Evolutionary conservation across 108 stramenopile species (phyloP).

Genomic region (Conticribra weissflogii): DNA sequence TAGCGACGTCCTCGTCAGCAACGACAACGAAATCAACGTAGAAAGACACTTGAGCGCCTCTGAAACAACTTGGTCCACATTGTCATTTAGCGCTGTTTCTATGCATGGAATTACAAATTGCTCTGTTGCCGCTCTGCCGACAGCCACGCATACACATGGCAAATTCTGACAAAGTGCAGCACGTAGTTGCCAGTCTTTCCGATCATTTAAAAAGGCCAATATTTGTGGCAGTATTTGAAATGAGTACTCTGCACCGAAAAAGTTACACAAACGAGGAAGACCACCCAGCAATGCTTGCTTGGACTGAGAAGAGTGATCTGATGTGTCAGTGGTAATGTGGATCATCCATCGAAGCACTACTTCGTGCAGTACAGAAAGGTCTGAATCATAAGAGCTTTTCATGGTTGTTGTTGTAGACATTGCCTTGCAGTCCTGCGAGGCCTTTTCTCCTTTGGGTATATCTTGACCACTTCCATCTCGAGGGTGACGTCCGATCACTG

Average conservation of each 20-base stretch:
- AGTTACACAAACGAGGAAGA: constrained; percentile 86
- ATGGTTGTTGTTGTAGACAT: constrained; percentile 54
- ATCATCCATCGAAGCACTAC: constrained; percentile 87
- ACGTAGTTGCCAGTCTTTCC: constrained; percentile 93
- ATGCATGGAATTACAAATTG: constrained; percentile 95
- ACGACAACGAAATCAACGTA: constrained; percentile 60
- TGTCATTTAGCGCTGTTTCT: constrained; percentile 92
- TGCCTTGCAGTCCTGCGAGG: too few species aligned
- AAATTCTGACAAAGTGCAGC: constrained; percentile 88
- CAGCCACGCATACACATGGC: constrained; percentile 87
- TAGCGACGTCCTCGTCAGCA: constrained; percentile 64
- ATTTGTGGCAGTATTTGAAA: constrained; percentile 91
- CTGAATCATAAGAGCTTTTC: constrained; percentile 73
- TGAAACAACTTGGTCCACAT: constrained; percentile 82
- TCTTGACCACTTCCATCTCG: constrained; percentile 11
- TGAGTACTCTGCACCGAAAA: constrained; percentile 92
- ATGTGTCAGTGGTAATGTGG: constrained; percentile 85
- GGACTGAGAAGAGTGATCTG: constrained; percentile 77
- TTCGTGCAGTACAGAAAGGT: constrained; percentile 78
- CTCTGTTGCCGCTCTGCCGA: constrained; percentile 90
- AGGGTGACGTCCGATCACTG: constrained; percentile 51
- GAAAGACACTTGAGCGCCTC: constrained; percentile 73
- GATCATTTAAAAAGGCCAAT: constrained; percentile 93
- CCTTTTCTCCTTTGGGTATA: background rate
- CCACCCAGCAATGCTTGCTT: constrained; percentile 86